A percentile compares a stretch with the other conserved stretches of the same genome.
phyloP scores from a whole-genome alignment of 768 basidiomycete genomes.

The Cubamyces sp. region DNA sequence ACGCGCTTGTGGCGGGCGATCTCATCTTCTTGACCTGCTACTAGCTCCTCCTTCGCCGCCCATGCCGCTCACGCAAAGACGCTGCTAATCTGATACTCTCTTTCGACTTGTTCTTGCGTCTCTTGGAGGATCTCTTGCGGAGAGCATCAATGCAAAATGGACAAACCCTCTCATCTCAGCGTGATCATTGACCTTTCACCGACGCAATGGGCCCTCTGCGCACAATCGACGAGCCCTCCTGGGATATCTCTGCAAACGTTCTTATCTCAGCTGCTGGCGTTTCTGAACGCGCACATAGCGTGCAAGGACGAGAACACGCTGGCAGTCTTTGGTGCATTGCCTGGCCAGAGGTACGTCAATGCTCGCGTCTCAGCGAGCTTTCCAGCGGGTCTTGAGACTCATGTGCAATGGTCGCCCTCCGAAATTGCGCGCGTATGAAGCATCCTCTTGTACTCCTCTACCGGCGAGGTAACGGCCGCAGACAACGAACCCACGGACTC shows the following conservation, averaged over 20 bases:
- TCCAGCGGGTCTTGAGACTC: background rate
- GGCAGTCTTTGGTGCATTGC: conserved; percentile 89
- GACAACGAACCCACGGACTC: conserved; percentile 54
- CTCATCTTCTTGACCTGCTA: background rate
- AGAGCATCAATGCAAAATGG: conserved; percentile 38
- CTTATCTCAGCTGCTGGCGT: conserved; percentile 84
- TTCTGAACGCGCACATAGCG: conserved; percentile 92
- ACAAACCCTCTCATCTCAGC: conserved; percentile 67
- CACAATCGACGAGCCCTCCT: conserved; percentile 52
- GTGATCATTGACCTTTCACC: conserved; percentile 88
- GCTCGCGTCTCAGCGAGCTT: background rate
- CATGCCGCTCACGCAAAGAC: background rate
- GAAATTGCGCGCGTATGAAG: conserved; percentile 41
- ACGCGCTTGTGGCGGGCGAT: conserved; percentile 16
- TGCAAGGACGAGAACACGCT: conserved; percentile 90
- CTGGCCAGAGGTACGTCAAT: conserved; percentile 70
- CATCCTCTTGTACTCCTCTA: conserved; percentile 76
- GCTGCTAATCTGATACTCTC: background rate
- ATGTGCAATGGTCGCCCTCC: background rate
- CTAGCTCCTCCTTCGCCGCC: background rate
- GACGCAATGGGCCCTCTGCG: conserved; percentile 73
- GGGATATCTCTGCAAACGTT: conserved; percentile 68
- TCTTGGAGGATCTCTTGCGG: background rate
- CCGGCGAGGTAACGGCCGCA: conserved; percentile 48
- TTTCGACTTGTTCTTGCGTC: too few relatives aligned